These are phyloP conservation scores for Cryptococcus wingfieldii DNA, from an alignment of 1,284 basidiomycete genomes.

Conservation along the genomic window DNA sequence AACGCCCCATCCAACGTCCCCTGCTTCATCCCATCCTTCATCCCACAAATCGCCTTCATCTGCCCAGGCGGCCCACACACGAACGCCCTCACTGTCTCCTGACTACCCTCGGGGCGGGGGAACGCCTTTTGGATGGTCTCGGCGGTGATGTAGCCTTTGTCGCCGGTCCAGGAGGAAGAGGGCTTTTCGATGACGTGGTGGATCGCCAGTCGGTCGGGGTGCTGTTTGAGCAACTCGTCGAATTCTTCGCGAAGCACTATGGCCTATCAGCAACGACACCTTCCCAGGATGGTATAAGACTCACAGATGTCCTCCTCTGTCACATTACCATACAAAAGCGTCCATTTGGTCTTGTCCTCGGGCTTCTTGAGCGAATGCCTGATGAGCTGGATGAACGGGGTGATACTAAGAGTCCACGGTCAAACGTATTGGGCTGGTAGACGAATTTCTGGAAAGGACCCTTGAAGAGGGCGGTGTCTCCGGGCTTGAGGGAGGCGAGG, in stretches of 20 bases:
- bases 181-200: slow-evolving; percentile 84
- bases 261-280: no score
- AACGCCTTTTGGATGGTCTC: slow-evolving; percentile 70
- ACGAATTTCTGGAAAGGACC: slow-evolving; percentile 80
- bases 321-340: slow-evolving; percentile 84
- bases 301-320: slow-evolving; percentile 75
- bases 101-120: slow-evolving; percentile 55
- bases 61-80: slow-evolving; percentile 87
- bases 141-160: slow-evolving; percentile 65
- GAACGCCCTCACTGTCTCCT: slow-evolving; percentile 81
- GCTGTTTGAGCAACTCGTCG: slow-evolving; percentile 65
- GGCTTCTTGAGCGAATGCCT: slow-evolving; percentile 60
- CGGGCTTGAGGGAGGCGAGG: slow-evolving; percentile 66
- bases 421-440: slow-evolving; percentile 78
- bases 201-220: slow-evolving; percentile 66
- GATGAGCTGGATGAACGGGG: slow-evolving; percentile 58
- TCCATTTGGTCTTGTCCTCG: slow-evolving; percentile 93
- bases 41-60: slow-evolving; percentile 64
- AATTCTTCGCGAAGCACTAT: slow-evolving; percentile 70
- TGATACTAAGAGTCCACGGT: slow-evolving; percentile 64
- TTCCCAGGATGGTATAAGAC: background rate
- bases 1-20: slow-evolving; percentile 76
- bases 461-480: slow-evolving; percentile 81
- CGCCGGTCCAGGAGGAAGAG: slow-evolving; percentile 59
- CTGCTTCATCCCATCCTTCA: slow-evolving; percentile 64